Percentiles rank a stretch among this genome's conserved stretches.
Conservation (phyloP, 495 filamentous ascomycete species). For the Parathielavia appendiculata region DNA sequence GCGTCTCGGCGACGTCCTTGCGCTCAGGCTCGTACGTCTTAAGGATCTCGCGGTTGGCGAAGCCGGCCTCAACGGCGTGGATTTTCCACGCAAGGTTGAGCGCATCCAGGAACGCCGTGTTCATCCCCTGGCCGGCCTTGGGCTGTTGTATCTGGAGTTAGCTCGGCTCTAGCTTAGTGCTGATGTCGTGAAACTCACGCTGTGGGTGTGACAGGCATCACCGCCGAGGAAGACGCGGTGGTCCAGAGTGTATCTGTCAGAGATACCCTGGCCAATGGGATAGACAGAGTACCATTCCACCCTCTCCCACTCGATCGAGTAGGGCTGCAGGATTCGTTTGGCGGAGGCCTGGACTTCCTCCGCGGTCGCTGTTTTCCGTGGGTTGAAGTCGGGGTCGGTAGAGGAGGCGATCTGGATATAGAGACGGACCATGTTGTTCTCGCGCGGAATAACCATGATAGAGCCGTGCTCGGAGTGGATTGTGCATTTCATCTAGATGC, state of each 20-base stretch:
- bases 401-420: conserved; percentile 72
- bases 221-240: conserved; percentile 72
- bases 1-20: conserved; percentile 60
- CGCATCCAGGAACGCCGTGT: conserved; percentile 75
- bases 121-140: conserved; percentile 84
- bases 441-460: conserved; percentile 71
- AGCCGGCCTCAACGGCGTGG: conserved; percentile 60
- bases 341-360: conserved; percentile 63
- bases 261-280: conserved; percentile 70
- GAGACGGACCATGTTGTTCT: conserved; percentile 66
- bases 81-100: conserved; percentile 86
- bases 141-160: conserved; percentile 37
- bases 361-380: conserved; percentile 56
- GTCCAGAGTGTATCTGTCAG: conserved; percentile 59
- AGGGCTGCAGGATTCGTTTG: conserved; percentile 62
- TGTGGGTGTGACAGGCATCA: conserved; percentile 80
- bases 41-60: conserved; percentile 54
- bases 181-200: conserved; percentile 38
- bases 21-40: conserved; percentile 69
- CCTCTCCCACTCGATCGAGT: conserved; percentile 62
- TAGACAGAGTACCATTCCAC: conserved; percentile 67
- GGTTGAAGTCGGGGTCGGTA: conserved; percentile 56
- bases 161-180: background rate
- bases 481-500: conserved; percentile 77
- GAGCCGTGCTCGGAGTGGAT: conserved; percentile 65